Base-by-base conservation (phyloP, 768 basidiomycete species). In the Macrolepiota albuminosa region DNA sequence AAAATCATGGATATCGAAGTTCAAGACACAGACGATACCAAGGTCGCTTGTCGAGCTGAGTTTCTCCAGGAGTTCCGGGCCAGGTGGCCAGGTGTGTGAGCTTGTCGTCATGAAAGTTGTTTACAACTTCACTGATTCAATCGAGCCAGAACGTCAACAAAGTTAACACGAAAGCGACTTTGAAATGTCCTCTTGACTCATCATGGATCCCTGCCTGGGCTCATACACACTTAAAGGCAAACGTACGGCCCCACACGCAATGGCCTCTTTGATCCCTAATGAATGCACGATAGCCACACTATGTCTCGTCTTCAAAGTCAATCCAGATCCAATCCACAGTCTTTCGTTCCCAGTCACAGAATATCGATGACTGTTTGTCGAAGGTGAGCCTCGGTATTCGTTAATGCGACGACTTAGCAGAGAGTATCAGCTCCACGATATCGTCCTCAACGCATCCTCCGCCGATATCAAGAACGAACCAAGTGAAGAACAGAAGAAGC, bases 41-140 rank as follows among this genome's bases (percentile, higher is more conserved):
- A 83, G 73, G 61, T 71, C 72, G 37, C 50, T 78, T 21, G 88
- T 91, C 0, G 81, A 87, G 45, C 63, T 93, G 29, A 77, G 82
- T 0, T 93, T 90, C 66, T 83, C 89, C 6, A 77, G 90, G 54
- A 93, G 91, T 65, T 91, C 91, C 4, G 91, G 91, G 26, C 91
- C 91, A 6, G 91, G 91, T 39, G 91, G 91, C 16, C 91, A 92
- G 81, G 91, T 89, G 51, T 53, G 56, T 24, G 11, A 7, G 14
- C 37, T 57, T 6, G 16, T 55, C 4, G n/a, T 36, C 43, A 7
- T 34, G 11, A 40, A 14, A 18, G 40, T 42, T 7, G 8, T n/a
- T 10, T 31, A 29, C 29, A 8, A 3, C 6, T 21, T n/a, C 14
- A n/a, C 29, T 21, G 13, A 49, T 42, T 42, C 21, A 39, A 37